Evolutionary conservation across 2,329 filamentous ascomycete species (phyloP).

Genomic region (Aspergillus sp.): DNA sequence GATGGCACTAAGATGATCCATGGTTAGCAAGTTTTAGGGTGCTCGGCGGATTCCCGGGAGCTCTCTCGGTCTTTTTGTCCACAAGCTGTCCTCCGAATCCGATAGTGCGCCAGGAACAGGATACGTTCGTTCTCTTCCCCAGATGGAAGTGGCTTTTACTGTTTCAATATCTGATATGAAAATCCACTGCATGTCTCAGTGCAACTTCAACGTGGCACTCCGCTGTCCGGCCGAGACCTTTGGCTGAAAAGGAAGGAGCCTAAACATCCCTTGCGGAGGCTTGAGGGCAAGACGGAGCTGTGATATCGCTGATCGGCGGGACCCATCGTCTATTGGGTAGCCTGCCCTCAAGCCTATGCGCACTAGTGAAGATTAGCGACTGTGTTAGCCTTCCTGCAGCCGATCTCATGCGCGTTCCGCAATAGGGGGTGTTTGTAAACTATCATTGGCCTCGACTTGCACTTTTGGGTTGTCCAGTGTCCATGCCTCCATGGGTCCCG

Average conservation of each 20-base stretch:
- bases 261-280: constrained; percentile 1
- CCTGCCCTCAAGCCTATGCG: constrained; percentile 9
- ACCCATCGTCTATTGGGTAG: constrained; percentile 12
- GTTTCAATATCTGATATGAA: neutral
- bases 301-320: constrained; percentile 14
- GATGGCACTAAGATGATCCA: neutral
- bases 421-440: neutral
- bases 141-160: neutral
- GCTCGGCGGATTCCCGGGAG: neutral
- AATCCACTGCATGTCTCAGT: neutral
- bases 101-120: neutral
- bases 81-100: neutral
- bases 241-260: neutral
- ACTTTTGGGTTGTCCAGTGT: neutral
- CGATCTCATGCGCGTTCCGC: constrained; percentile 16
- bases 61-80: neutral
- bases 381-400: constrained; percentile 4
- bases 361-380: constrained; percentile 16
- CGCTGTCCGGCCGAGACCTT: neutral
- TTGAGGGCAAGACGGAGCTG: neutral
- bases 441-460: neutral
- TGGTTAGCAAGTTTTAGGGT: neutral
- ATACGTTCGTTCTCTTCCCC: no score
- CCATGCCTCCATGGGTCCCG: neutral
- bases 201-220: neutral